A percentile compares a stretch with the other conserved stretches of the same genome.
phyloP scores from a whole-genome alignment of 495 filamentous ascomycete genomes.

The Pyronema omphalodes region DNA sequence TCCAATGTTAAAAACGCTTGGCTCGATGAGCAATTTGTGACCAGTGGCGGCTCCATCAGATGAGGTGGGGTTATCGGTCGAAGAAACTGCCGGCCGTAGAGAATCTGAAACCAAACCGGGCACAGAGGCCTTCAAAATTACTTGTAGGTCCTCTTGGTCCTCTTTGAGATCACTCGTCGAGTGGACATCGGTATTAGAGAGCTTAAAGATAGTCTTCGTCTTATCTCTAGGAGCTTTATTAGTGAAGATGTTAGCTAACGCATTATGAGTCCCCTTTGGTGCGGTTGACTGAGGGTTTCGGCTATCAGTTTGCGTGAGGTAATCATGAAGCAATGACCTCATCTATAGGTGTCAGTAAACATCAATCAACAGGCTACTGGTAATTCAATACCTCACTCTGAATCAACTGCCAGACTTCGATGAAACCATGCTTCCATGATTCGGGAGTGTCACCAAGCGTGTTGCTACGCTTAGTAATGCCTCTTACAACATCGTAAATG shows the following conservation, averaged over 20 bases:
- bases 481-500: constrained; percentile 72
- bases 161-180: constrained; percentile 45
- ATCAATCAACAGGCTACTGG: background rate
- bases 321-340: constrained; percentile 83
- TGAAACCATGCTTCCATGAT: constrained; percentile 20
- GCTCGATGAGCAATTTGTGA: constrained; percentile 80
- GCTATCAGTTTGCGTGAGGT: constrained; percentile 83
- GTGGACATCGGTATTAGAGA: constrained; percentile 64
- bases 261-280: constrained; percentile 30
- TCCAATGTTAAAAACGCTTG: constrained; percentile 96
- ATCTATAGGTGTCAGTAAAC: constrained; percentile 43
- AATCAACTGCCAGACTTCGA: constrained; percentile 60
- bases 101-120: constrained; percentile 78
- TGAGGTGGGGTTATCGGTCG: constrained; percentile 27
- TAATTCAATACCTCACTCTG: constrained; percentile 45
- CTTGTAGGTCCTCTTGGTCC: constrained; percentile 78
- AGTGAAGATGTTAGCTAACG: constrained; percentile 38
- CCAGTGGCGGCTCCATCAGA: constrained; percentile 44
- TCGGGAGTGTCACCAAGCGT: constrained; percentile 39
- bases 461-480: constrained; percentile 58
- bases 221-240: constrained; percentile 44
- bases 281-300: constrained; percentile 28
- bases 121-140: constrained; percentile 75
- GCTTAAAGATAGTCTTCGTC: constrained; percentile 70
- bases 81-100: constrained; percentile 31